Conservation (phyloP, 768 basidiomycete species). For the Xerocomus brunneocitrinus region DNA sequence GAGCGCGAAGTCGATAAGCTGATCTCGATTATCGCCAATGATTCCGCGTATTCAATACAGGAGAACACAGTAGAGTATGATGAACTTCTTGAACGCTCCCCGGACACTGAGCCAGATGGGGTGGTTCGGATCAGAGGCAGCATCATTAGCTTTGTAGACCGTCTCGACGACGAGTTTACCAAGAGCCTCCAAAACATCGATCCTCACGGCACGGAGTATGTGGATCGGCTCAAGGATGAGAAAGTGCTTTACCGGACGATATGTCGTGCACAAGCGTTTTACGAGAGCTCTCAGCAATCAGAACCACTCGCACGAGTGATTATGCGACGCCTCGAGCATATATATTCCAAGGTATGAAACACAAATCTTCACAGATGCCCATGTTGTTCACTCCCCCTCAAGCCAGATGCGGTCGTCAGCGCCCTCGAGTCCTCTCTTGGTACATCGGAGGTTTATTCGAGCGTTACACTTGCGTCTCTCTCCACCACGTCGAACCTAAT, state of each 20-base stretch:
- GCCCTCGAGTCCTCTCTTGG: conserved; percentile 76
- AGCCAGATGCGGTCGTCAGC: conserved; percentile 92
- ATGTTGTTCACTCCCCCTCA: conserved; percentile 9
- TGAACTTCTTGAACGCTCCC: conserved; percentile 78
- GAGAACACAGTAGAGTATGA: conserved; percentile 89
- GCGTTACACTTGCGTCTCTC: conserved; percentile 52
- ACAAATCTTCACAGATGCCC: not conserved
- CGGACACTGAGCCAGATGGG: conserved; percentile 63
- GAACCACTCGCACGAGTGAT: conserved; percentile 85
- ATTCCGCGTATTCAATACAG: conserved; percentile 79
- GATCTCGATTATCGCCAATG: conserved; percentile 67
- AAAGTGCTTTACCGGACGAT: conserved; percentile 91
- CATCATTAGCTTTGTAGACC: conserved; percentile 93
- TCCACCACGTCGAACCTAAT: conserved; percentile 71
- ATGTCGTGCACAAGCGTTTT: conserved; percentile 87
- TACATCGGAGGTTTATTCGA: conserved; percentile 55
- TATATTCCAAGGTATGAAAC: conserved; percentile 84
- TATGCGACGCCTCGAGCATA: conserved; percentile 95
- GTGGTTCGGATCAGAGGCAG: conserved; percentile 88
- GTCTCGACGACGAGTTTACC: conserved; percentile 97
- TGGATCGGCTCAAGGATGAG: conserved; percentile 95
- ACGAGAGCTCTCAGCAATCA: conserved; percentile 71
- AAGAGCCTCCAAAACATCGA: conserved; percentile 97
- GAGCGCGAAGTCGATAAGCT: conserved; percentile 87
- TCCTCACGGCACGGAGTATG: conserved; percentile 98